These are phyloP conservation scores for Leccinellum luteum DNA, from an alignment of 768 basidiomycete genomes.

Conservation along the genomic window DNA sequence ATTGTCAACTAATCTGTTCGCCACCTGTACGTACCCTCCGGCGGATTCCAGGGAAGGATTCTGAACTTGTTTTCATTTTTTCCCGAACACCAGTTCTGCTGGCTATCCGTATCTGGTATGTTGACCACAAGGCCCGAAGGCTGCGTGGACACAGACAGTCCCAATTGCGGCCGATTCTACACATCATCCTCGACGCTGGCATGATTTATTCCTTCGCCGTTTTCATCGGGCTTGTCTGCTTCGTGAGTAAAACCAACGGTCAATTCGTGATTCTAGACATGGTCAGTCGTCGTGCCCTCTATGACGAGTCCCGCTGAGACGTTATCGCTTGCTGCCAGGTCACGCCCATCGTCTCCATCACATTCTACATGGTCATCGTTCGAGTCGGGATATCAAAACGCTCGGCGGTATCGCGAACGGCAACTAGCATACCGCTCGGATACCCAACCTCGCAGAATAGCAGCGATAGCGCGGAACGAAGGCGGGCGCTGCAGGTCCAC, in stretches of 20 bases:
- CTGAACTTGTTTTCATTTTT: background rate
- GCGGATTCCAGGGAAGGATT: background rate
- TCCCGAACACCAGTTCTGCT: background rate
- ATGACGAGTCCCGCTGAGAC: background rate
- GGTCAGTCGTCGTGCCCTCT: conserved; percentile 3
- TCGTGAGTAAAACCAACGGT: background rate
- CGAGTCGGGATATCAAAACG: conserved; percentile 5
- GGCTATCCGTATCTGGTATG: background rate
- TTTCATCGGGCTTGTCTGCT: background rate
- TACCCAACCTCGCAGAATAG: no score
- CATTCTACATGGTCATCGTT: conserved; percentile 19
- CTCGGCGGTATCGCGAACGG: background rate
- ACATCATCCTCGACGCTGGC: conserved; percentile 6
- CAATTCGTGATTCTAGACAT: conserved; percentile 6
- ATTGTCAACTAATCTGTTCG: background rate
- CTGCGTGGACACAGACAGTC: background rate
- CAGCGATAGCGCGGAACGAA: background rate
- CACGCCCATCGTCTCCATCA: conserved; percentile 14
- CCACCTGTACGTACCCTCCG: background rate
- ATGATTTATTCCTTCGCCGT: conserved; percentile 2
- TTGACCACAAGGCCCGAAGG: background rate
- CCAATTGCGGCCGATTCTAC: background rate
- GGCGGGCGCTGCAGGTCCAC: background rate
- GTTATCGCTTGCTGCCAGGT: background rate
- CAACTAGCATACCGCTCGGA: background rate